A percentile compares a stretch with the other conserved stretches of the same genome.
These are phyloP conservation scores for Inga oerstediana DNA, from an alignment of 306 rosid species.

Conservation along the genomic window DNA sequence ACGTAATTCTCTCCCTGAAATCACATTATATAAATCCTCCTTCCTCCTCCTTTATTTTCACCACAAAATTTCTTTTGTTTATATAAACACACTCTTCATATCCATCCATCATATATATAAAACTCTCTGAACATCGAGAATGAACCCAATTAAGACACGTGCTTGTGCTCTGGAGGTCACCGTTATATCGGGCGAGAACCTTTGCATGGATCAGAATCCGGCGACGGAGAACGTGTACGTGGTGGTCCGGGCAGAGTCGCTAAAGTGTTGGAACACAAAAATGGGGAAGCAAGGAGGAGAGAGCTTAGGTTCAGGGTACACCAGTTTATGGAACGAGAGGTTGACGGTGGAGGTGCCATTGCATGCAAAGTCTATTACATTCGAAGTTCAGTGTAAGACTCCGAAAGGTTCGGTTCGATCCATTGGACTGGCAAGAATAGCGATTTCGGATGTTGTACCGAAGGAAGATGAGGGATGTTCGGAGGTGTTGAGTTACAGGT, in stretches of 20 bases:
- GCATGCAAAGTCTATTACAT: conserved; percentile 33
- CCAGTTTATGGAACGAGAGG: conserved; percentile 48
- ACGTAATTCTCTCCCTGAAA: not conserved
- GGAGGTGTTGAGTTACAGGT: conserved; percentile 59
- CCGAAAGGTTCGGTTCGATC: conserved; percentile 4
- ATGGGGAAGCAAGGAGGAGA: conserved; percentile 20
- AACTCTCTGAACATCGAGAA: not conserved
- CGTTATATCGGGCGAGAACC: conserved; percentile 47
- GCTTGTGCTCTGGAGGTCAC: conserved; percentile 47
- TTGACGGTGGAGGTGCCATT: conserved; percentile 42
- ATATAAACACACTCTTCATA: not conserved
- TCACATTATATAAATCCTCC: not conserved
- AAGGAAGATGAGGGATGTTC: conserved; percentile 11
- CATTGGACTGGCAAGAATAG: conserved; percentile 44
- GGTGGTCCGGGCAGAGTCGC: conserved; percentile 40
- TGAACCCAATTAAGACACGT: conserved; percentile 1
- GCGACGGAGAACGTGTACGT: conserved; percentile 38
- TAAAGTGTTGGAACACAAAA: conserved; percentile 33
- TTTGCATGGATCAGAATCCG: conserved; percentile 39
- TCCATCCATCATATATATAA: not conserved
- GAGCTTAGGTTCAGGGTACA: conserved; percentile 27
- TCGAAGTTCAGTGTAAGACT: conserved; percentile 48
- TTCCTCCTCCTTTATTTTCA: not conserved
- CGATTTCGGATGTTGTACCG: conserved; percentile 37
- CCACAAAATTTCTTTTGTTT: not conserved